Evolutionary conservation across 1,139 yeast genomes (phyloP).

Genomic region (Suhomyces taliae): DNA sequence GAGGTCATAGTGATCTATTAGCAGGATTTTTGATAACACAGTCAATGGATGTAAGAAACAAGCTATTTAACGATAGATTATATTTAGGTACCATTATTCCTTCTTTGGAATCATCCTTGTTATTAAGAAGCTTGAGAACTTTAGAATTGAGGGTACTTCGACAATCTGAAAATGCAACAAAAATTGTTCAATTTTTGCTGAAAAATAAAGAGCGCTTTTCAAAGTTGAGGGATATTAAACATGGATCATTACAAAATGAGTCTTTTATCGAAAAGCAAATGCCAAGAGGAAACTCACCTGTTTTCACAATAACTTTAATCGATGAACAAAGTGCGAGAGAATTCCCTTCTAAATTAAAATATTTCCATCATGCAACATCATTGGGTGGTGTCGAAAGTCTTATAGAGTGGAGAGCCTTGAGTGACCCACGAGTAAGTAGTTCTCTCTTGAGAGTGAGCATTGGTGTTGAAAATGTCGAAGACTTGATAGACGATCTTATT

Average conservation of each 20-base stretch:
- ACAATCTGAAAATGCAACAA: slow-evolving; percentile 66
- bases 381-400: slow-evolving; percentile 92
- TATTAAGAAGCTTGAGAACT: slow-evolving; percentile 79
- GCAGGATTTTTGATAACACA: slow-evolving; percentile 78
- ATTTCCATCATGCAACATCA: slow-evolving; percentile 88
- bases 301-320: slow-evolving; percentile 62
- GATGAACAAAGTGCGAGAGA: slow-evolving; percentile 56
- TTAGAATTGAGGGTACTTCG: slow-evolving; percentile 64
- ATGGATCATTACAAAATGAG: slow-evolving; percentile 75
- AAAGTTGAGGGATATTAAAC: slow-evolving; percentile 53
- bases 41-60: slow-evolving; percentile 42
- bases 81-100: slow-evolving; percentile 77
- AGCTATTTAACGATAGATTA: slow-evolving; percentile 60
- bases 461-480: slow-evolving; percentile 76
- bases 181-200: slow-evolving; percentile 57
- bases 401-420: slow-evolving; percentile 85
- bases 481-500: slow-evolving; percentile 63
- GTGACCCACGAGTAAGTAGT: slow-evolving; percentile 58
- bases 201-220: slow-evolving; percentile 51
- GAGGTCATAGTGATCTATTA: slow-evolving; percentile 90
- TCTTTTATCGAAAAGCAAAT: slow-evolving; percentile 63
- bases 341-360: slow-evolving; percentile 66
- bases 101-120: slow-evolving; percentile 70
- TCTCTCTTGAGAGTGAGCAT: slow-evolving; percentile 69
- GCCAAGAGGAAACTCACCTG: slow-evolving; percentile 70